Percentiles rank a stretch among this genome's conserved stretches.
Evolutionary conservation across 208 protist species (phyloP).

Genomic region (Crithidia mellificae): DNA sequence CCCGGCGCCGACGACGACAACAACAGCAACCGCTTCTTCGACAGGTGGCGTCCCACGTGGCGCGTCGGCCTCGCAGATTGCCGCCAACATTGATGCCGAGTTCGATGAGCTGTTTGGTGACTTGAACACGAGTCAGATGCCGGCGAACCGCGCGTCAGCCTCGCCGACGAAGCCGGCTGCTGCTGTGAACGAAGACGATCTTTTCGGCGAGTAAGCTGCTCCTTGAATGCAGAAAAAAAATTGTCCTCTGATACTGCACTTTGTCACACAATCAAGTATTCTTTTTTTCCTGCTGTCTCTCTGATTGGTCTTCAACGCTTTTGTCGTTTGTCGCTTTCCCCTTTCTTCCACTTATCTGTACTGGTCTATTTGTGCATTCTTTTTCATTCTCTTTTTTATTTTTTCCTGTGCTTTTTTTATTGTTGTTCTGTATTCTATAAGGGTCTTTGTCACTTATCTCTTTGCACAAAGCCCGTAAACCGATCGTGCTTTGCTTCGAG

Average conservation of each 20-base stretch:
- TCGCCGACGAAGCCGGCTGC: slow-evolving; percentile 11
- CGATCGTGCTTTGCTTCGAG: too few relatives aligned
- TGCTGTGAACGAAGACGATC: slow-evolving; percentile 7
- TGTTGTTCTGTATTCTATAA: too few relatives aligned
- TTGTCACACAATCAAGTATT: too few relatives aligned
- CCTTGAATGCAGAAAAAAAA: slow-evolving; percentile 2
- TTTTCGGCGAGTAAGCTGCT: slow-evolving; percentile 4
- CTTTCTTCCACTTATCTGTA: too few relatives aligned
- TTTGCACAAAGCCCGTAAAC: too few relatives aligned
- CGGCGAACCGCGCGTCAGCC: slow-evolving; percentile 3
- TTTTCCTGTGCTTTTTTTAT: too few relatives aligned
- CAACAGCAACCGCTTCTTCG: slow-evolving; percentile 1
- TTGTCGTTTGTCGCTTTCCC: neutral
- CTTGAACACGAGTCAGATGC: slow-evolving; percentile 1
- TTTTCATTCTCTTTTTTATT: too few relatives aligned
- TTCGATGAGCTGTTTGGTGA: slow-evolving; percentile 79
- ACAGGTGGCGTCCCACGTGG: neutral
- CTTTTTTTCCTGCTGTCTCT: too few relatives aligned
- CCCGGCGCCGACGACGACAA: neutral
- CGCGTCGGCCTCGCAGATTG: slow-evolving; percentile 20
- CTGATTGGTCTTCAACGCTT: too few relatives aligned
- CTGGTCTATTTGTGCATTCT: too few relatives aligned
- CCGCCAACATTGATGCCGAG: slow-evolving; percentile 59
- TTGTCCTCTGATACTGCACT: too few relatives aligned
- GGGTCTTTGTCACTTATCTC: too few relatives aligned